Evolutionary conservation across 305 asterid species (phyloP).

Genomic region (Fraxinus sp.): DNA sequence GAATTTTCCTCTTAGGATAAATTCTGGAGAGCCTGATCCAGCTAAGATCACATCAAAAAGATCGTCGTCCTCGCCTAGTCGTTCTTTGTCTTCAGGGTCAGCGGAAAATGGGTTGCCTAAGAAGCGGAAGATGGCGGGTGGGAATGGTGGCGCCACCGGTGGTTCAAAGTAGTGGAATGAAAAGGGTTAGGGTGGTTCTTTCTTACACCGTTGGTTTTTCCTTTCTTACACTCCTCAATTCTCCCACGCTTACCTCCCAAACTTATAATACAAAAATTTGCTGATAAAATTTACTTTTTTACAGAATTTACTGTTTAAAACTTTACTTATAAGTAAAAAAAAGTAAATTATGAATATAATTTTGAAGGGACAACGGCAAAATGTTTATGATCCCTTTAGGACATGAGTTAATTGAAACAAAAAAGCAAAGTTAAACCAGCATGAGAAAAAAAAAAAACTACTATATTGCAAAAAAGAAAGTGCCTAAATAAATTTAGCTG

Average conservation of each 20-base stretch:
- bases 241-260: not conserved
- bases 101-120: not conserved
- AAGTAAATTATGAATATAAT: not conserved
- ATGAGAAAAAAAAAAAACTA: too few species aligned
- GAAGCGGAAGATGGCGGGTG: not conserved
- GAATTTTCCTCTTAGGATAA: constrained; percentile 58
- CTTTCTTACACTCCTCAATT: not conserved
- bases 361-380: not conserved
- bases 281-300: too few species aligned
- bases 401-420: not conserved
- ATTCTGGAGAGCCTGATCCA: constrained; percentile 69
- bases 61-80: constrained; percentile 19
- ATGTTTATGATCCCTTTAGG: not conserved
- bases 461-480: too few species aligned
- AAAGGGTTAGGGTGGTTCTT: not conserved
- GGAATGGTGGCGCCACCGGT: not conserved
- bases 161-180: not conserved
- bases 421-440: not conserved
- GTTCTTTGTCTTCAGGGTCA: not conserved
- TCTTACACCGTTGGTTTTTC: not conserved
- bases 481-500: too few species aligned
- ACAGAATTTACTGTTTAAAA: too few species aligned
- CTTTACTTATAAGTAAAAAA: too few species aligned
- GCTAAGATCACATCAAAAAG: constrained; percentile 49
- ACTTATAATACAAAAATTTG: not conserved